Percentiles rank a stretch among this genome's conserved stretches.
Conservation (phyloP, 495 filamentous ascomycete species). For the Penicillium paradoxum region DNA sequence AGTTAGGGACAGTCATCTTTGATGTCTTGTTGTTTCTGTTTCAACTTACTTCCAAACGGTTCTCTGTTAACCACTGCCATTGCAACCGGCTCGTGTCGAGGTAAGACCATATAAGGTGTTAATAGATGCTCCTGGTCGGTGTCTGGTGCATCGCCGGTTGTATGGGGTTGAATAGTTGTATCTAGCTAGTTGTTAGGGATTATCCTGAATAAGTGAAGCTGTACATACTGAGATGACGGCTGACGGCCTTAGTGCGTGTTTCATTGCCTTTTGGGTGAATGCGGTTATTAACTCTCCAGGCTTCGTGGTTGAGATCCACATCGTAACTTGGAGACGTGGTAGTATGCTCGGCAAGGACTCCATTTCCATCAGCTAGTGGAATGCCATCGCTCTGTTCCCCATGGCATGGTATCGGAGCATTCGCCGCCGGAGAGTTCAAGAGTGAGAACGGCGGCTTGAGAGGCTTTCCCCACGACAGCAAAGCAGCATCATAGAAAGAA, state of each 20-base stretch:
- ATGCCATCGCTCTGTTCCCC: background rate
- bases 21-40: background rate
- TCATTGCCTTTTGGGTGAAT: slow-evolving; percentile 47
- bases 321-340: slow-evolving; percentile 60
- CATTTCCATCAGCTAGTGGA: slow-evolving; percentile 19
- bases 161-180: slow-evolving; percentile 50
- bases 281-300: slow-evolving; percentile 52
- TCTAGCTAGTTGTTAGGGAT: slow-evolving; percentile 27
- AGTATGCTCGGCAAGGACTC: slow-evolving; percentile 51
- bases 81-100: slow-evolving; percentile 52
- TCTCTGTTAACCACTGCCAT: slow-evolving; percentile 67
- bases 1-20: background rate
- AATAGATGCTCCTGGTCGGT: slow-evolving; percentile 47
- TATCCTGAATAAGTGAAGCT: background rate
- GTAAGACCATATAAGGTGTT: slow-evolving; percentile 57
- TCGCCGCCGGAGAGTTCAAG: slow-evolving; percentile 45
- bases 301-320: slow-evolving; percentile 50
- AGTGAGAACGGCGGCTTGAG: slow-evolving; percentile 59
- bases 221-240: slow-evolving; percentile 54
- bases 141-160: slow-evolving; percentile 50
- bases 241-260: slow-evolving; percentile 50
- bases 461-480: slow-evolving; percentile 65
- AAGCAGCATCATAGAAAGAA: slow-evolving; percentile 63
- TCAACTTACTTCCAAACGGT: slow-evolving; percentile 51
- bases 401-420: slow-evolving; percentile 26